These are phyloP conservation scores for Eucalyptus caleyi DNA, from an alignment of 345 rosid species.

Conservation along the genomic window DNA sequence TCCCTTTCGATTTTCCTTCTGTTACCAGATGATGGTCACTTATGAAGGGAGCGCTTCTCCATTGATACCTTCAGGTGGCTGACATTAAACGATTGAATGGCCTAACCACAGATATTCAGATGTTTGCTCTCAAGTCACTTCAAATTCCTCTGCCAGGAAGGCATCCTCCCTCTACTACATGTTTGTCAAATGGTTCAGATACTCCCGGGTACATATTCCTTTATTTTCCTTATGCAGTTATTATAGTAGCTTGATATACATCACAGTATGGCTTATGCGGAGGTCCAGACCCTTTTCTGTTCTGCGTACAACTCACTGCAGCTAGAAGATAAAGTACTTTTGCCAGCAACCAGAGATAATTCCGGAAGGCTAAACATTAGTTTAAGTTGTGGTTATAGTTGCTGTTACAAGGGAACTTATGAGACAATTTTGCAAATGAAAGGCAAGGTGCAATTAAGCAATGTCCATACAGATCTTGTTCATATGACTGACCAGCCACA, in stretches of 20 bases:
- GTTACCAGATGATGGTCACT: neutral
- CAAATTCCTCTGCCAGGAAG: slow-evolving; percentile 83
- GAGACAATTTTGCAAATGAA: neutral
- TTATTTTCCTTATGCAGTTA: neutral
- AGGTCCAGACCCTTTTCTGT: neutral
- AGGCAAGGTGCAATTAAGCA: neutral
- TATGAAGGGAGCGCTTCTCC: neutral
- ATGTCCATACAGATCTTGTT: neutral
- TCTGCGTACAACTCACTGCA: neutral
- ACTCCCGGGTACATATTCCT: slow-evolving; percentile 23
- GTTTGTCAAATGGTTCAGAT: slow-evolving; percentile 25
- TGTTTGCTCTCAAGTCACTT: slow-evolving; percentile 74
- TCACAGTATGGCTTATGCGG: neutral
- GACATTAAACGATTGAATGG: slow-evolving; percentile 81
- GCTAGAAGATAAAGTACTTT: neutral
- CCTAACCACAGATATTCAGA: slow-evolving; percentile 75
- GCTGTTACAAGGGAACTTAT: neutral
- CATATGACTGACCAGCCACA: neutral
- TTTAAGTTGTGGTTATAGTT: neutral
- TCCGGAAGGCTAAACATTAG: neutral
- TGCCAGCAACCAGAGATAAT: neutral
- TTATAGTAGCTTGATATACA: neutral
- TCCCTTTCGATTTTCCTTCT: neutral
- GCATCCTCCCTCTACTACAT: slow-evolving; percentile 70
- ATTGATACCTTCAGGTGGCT: slow-evolving; percentile 39